Evolutionary conservation across 2,329 filamentous ascomycete genomes (phyloP).

Genomic region (Calonectria montana): DNA sequence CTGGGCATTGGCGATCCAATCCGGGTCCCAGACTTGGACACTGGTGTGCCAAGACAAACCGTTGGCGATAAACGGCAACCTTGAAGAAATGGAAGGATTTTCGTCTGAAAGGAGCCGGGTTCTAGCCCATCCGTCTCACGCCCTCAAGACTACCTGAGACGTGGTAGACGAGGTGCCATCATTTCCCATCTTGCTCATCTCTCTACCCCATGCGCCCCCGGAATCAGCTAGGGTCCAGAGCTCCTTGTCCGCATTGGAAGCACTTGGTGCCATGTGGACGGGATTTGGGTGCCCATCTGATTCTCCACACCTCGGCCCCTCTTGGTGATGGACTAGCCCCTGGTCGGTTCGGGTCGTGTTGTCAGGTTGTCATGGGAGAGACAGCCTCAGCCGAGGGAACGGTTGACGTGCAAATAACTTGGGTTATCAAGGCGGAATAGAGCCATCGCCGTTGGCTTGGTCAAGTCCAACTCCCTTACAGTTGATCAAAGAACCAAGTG

Average conservation of each 20-base stretch:
- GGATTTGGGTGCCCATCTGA: conserved; percentile 22
- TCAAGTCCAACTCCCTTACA: neutral
- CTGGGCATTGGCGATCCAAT: conserved; percentile 1
- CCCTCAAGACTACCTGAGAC: neutral
- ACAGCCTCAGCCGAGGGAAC: conserved; percentile 8
- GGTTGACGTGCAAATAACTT: neutral
- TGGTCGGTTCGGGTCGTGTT: conserved; percentile 4
- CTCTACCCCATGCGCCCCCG: conserved; percentile 19
- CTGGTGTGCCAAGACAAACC: neutral
- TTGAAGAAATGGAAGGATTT: conserved; percentile 14
- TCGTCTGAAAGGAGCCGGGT: neutral
- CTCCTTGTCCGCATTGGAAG: conserved; percentile 8
- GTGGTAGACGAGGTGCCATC: conserved; percentile 6
- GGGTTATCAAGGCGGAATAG: neutral
- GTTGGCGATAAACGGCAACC: conserved; percentile 16
- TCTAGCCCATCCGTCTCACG: neutral
- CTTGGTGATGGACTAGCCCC: conserved; percentile 6
- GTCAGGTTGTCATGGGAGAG: conserved; percentile 5
- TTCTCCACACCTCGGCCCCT: conserved; percentile 27
- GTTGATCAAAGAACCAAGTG: neutral
- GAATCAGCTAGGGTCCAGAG: conserved; percentile 15
- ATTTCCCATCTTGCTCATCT: conserved; percentile 19
- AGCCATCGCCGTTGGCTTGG: neutral
- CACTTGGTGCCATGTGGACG: conserved; percentile 22
- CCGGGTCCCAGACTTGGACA: neutral